Conservation (phyloP, 495 filamentous ascomycete genomes). For the Penicillium argentinense region DNA sequence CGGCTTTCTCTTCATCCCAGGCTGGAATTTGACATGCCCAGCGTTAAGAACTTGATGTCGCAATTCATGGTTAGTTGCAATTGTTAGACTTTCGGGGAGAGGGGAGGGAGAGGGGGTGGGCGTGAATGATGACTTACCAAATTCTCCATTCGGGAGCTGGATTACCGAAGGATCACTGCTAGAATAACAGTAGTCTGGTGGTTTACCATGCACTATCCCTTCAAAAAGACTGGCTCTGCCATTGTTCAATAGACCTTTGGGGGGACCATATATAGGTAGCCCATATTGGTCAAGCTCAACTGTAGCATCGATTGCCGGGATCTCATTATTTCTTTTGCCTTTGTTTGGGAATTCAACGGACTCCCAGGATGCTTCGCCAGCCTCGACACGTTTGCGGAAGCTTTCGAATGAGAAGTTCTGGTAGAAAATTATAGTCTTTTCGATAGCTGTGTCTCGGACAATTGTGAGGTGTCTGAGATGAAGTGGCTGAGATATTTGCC, state of each 20-base stretch:
- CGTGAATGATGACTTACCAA: slow-evolving; percentile 21
- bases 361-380: slow-evolving; percentile 56
- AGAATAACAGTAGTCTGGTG: slow-evolving; percentile 31
- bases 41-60: not conserved
- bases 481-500: slow-evolving; percentile 61
- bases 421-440: slow-evolving; percentile 54
- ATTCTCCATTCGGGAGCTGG: slow-evolving; percentile 28
- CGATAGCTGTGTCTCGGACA: slow-evolving; percentile 58
- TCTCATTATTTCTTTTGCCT: slow-evolving; percentile 25
- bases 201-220: slow-evolving; percentile 33
- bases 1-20: too few relatives aligned
- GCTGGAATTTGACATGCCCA: not conserved
- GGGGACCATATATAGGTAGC: slow-evolving; percentile 37
- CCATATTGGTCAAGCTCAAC: slow-evolving; percentile 54
- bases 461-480: slow-evolving; percentile 64
- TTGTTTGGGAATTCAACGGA: slow-evolving; percentile 52
- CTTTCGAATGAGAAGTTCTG: slow-evolving; percentile 57
- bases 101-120: too few relatives aligned
- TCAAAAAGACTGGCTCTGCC: slow-evolving; percentile 49
- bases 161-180: slow-evolving; percentile 33
- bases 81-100: too few relatives aligned
- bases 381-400: slow-evolving; percentile 58
- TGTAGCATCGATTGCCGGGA: slow-evolving; percentile 36
- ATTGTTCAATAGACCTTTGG: slow-evolving; percentile 35
- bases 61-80: too few relatives aligned